A percentile compares a stretch with the other conserved stretches of the same genome.
Evolutionary conservation across 352 stramenopile species (phyloP).

Genomic region (Phytophthora gonapodyides): DNA sequence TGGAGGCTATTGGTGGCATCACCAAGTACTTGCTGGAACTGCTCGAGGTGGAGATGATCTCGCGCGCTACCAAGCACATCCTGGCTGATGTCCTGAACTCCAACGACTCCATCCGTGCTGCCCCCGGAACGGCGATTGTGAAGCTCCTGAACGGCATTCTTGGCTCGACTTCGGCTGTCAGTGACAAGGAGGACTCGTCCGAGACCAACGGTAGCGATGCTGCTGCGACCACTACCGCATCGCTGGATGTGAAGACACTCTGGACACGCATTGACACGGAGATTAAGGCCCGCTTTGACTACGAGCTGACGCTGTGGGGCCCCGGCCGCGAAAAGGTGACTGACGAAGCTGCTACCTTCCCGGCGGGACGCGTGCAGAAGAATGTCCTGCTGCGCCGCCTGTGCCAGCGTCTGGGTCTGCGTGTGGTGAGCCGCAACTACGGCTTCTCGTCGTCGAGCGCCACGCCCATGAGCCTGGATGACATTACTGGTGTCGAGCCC

Average conservation of each 20-base stretch:
- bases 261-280: slow-evolving; percentile 67
- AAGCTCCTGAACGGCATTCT: slow-evolving; percentile 89
- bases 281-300: slow-evolving; percentile 80
- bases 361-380: slow-evolving; percentile 70
- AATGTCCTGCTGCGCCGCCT: slow-evolving; percentile 90
- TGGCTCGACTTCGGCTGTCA: slow-evolving; percentile 33
- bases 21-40: slow-evolving; percentile 95
- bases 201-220: slow-evolving; percentile 28
- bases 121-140: slow-evolving; percentile 76
- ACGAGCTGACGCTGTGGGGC: slow-evolving; percentile 77
- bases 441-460: slow-evolving; percentile 58
- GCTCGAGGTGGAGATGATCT: slow-evolving; percentile 97
- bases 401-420: slow-evolving; percentile 93
- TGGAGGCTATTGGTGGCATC: slow-evolving; percentile 88
- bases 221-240: slow-evolving; percentile 18
- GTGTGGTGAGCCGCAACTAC: slow-evolving; percentile 91
- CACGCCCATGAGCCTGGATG: slow-evolving; percentile 87
- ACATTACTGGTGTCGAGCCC: slow-evolving; percentile 94
- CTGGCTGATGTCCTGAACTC: slow-evolving; percentile 73
- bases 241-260: slow-evolving; percentile 48
- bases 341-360: slow-evolving; percentile 14
- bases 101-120: slow-evolving; percentile 60
- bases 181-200: slow-evolving; percentile 11
- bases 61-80: slow-evolving; percentile 90
- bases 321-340: slow-evolving; percentile 22